Evolutionary conservation across 345 rosid genomes (phyloP).

Genomic region (Kernera saxatilis): DNA sequence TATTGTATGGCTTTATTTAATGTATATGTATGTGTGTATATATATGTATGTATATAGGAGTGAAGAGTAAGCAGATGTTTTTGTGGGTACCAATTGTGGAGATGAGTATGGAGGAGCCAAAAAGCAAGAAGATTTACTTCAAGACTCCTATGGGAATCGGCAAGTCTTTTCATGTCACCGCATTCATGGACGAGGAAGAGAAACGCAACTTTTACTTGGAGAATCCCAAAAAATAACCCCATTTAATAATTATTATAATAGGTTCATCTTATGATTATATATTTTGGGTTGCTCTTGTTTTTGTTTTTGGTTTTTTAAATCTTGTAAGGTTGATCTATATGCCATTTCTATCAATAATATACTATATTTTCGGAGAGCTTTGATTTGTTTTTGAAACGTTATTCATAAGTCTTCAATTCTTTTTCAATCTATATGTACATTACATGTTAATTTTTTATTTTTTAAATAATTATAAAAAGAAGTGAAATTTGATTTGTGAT

Average conservation of each 20-base stretch:
- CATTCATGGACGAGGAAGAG: conserved; percentile 78
- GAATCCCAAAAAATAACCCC: conserved; percentile 20
- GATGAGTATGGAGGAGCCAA: conserved; percentile 61
- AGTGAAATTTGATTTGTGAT: not conserved
- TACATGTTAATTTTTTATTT: no score
- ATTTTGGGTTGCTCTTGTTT: not conserved
- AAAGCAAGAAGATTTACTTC: conserved; percentile 52
- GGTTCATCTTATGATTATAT: not conserved
- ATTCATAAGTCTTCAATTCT: not conserved
- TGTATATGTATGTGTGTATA: not conserved
- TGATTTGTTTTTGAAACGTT: not conserved
- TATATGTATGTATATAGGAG: not conserved
- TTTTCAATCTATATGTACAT: no score
- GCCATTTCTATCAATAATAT: not conserved
- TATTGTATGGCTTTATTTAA: not conserved
- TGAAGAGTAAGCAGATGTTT: conserved; percentile 82
- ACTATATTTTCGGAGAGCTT: no score
- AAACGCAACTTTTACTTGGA: conserved; percentile 46
- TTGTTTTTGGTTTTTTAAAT: not conserved
- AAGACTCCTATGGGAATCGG: conserved; percentile 93
- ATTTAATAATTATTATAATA: not conserved
- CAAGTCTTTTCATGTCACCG: conserved; percentile 60
- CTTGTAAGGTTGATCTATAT: conserved; percentile 12
- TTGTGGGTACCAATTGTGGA: conserved; percentile 85
- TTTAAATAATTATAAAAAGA: not conserved